phyloP scores from a whole-genome alignment of 768 basidiomycete species.

The Psilocybe azurescens region DNA sequence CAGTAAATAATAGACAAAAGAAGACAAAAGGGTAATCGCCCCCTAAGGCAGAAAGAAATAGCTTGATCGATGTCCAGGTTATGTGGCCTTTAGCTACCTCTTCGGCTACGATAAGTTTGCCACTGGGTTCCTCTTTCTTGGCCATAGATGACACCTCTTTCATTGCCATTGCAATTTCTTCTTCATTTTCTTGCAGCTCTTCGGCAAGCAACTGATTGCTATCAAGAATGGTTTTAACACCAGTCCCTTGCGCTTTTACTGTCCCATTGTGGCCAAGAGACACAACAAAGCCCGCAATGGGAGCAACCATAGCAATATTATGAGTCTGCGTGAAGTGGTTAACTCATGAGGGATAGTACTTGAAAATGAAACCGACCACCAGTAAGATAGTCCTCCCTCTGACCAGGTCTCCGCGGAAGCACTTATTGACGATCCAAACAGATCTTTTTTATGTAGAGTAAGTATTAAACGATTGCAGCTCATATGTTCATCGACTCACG shows the following conservation, averaged over 20 bases:
- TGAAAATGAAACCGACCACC: constrained; percentile 49
- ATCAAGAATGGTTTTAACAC: constrained; percentile 32
- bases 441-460: constrained; percentile 49
- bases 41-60: constrained; percentile 42
- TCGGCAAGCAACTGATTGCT: constrained; percentile 33
- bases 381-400: constrained; percentile 78
- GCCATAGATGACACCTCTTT: constrained; percentile 15
- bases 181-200: constrained; percentile 29
- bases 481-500: constrained; percentile 22
- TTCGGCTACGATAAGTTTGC: constrained; percentile 65
- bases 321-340: constrained; percentile 35
- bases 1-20: constrained; percentile 31
- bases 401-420: constrained; percentile 77
- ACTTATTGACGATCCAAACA: constrained; percentile 78
- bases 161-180: constrained; percentile 27
- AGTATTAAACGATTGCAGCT: constrained; percentile 23
- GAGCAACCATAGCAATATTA: constrained; percentile 52
- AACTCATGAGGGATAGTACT: neutral
- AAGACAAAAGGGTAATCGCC: constrained; percentile 39
- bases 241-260: constrained; percentile 49
- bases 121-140: constrained; percentile 24
- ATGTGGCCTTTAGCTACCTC: constrained; percentile 51
- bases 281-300: constrained; percentile 59
- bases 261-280: constrained; percentile 57
- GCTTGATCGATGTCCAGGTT: constrained; percentile 33